Evolutionary conservation across 257 asterid genomes (phyloP), one percentile per base, ranked within the genome.

Genomic region (Nicotiana paniculata): DNA sequence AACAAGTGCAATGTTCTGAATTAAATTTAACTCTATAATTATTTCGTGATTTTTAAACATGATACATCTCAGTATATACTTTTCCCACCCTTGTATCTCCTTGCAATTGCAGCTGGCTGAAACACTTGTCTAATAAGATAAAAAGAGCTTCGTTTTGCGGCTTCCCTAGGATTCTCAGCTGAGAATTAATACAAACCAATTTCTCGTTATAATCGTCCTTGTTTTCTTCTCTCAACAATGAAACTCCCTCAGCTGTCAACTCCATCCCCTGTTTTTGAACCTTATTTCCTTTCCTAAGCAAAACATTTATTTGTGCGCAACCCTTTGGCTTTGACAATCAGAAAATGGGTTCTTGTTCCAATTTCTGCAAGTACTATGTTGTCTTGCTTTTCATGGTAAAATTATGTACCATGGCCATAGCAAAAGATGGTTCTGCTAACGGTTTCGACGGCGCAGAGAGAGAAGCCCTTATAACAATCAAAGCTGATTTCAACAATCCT

Each of bases 371-470:
- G 65, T 75, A 84, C 81, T 58, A 85, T n/a, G 74, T 88, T 67
- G 18, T 87, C 30, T 35, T 85, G 4, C 33, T 81, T 81, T 89
- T 89, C 68, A 11, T 87, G 58, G 21, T 86, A 11, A 32, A 48
- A 18, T 46, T 84, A 70, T 78, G 26, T 69, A 57, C 74, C 2
- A 3, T 17, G 15, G 67, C 79, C 74, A 4, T 63, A n/a, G 86
- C 91, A 10, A 82, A 24, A 59, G 86, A 88, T 32, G 85, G 62
- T 54, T 30, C 85, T 46, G 81, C 11, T 1, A 48, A 2, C 6
- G 93, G 90, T 24, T 92, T 77, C 83, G 90, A 86, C 57, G 95
- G 93, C 17, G 57, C 84, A 17, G 95, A 93, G 83, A 92, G 97
- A 75, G 86, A 89, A 4, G 90, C 92, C 24, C 97, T 92, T 57